phyloP scores from a whole-genome alignment of 345 rosid genomes.

The Carallia pectinifolia region DNA sequence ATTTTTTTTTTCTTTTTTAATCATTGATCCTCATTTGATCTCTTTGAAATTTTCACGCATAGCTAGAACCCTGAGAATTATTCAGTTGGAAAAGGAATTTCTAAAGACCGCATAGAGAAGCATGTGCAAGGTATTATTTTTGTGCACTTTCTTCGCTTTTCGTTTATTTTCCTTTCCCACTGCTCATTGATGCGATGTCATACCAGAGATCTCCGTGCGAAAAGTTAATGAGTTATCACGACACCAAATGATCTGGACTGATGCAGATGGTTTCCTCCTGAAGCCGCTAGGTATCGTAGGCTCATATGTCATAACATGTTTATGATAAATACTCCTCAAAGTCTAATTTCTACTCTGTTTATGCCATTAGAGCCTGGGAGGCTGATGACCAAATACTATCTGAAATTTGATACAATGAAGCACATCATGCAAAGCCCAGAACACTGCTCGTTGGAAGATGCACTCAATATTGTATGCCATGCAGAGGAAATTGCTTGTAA shows the following conservation, averaged over 20 bases:
- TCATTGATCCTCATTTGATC: slow-evolving; percentile 8
- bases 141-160: slow-evolving; percentile 9
- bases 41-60: slow-evolving; percentile 14
- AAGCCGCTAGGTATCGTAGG: slow-evolving; percentile 74
- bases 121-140: slow-evolving; percentile 67
- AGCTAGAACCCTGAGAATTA: slow-evolving; percentile 86
- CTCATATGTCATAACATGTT: slow-evolving; percentile 14
- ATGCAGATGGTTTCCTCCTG: slow-evolving; percentile 79
- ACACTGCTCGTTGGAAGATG: slow-evolving; percentile 73
- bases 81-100: slow-evolving; percentile 70
- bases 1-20: too few species aligned
- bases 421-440: slow-evolving; percentile 68
- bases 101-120: slow-evolving; percentile 74
- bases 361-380: slow-evolving; percentile 71
- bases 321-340: slow-evolving; percentile 10
- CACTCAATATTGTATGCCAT: slow-evolving; percentile 65
- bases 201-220: slow-evolving; percentile 70
- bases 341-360: slow-evolving; percentile 14
- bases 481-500: slow-evolving; percentile 95
- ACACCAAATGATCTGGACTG: slow-evolving; percentile 91
- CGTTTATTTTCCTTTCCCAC: slow-evolving; percentile 4
- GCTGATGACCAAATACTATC: slow-evolving; percentile 94
- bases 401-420: slow-evolving; percentile 91
- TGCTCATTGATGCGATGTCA: slow-evolving; percentile 22
- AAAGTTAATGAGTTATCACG: slow-evolving; percentile 72